Percentiles rank a stretch among this genome's conserved stretches.
Evolutionary conservation across 2,329 filamentous ascomycete genomes (phyloP).

Genomic region (Myriosclerotinia curreyana): DNA sequence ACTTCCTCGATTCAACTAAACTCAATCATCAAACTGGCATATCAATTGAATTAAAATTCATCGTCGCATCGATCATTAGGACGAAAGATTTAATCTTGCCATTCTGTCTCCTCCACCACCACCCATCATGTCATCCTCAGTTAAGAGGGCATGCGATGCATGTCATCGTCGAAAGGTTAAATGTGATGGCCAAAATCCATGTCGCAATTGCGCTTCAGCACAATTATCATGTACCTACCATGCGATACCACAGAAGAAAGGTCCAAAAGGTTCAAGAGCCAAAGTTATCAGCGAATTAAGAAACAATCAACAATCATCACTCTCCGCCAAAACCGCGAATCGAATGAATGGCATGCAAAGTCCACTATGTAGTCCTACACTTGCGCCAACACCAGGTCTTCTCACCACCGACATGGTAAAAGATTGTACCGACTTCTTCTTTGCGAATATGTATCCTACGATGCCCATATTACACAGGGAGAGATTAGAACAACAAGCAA

Average conservation of each 20-base stretch:
- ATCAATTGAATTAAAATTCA: not conserved
- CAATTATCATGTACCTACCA: constrained; percentile 70
- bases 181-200: constrained; percentile 68
- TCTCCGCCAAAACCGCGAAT: constrained; percentile 59
- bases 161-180: constrained; percentile 74
- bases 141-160: constrained; percentile 64
- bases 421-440: constrained; percentile 65
- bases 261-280: constrained; percentile 69
- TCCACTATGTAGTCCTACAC: constrained; percentile 47
- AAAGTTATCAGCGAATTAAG: constrained; percentile 74
- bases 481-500: constrained; percentile 55
- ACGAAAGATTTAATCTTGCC: no score
- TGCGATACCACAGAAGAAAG: constrained; percentile 72
- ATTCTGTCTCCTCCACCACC: not conserved
- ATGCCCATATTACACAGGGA: constrained; percentile 61
- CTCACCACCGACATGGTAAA: constrained; percentile 62
- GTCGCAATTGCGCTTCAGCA: constrained; percentile 66
- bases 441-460: constrained; percentile 62
- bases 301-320: constrained; percentile 64
- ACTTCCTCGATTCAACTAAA: not conserved
- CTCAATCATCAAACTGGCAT: not conserved
- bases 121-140: constrained; percentile 36
- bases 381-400: constrained; percentile 57
- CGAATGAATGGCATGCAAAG: constrained; percentile 55
- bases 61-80: not conserved